Base-by-base conservation (phyloP, 2,329 filamentous ascomycete species). In the Falciphora oryzae region DNA sequence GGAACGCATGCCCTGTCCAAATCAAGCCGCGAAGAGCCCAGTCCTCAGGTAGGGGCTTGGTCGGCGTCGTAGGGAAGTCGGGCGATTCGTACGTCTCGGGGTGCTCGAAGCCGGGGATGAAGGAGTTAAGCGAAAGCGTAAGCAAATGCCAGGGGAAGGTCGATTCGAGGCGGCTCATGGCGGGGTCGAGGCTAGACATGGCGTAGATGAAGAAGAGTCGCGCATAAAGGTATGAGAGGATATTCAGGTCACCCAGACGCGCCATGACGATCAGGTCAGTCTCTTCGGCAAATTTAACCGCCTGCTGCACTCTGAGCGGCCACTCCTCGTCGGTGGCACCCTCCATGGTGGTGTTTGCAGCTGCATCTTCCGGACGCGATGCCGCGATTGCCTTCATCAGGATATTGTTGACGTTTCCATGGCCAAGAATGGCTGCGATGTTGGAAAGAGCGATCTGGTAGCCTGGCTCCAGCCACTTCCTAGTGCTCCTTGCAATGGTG, bases 181-280 rank as follows among this genome's bases (percentile, higher is more conserved):
- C 82, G 0, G 72, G 71, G 0, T 78, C 77, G 7, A 74, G 75
- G 10, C 73, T 71, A 1, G 77, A 74, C 60, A 86, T 71, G 31
- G 81, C 77, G 2, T 75, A 70, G 13, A 91, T 71, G 68, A 89
- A 90, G 0, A 84, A 81, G 31, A 92, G 75, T 5, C 83, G 81
- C 0, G 85, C 81, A 68, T 91, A 87, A 0, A 89, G 70, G 70
- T 85, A 89, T 0, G 87, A 82, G 1, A 90, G 75, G 3, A 85
- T 81, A 66, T 87, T 86, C 3, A 80, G 76, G 59, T 89, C 86
- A 0, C 81, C 82, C 35, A 81, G 78, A 0, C 86, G 79, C 2
- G 75, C 73, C 10, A 88, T 77, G 1, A 84, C 78, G 1, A 84
- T 72, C 3, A 74, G 68, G 56, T 83, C 79, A 0, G 80, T 84